Evolutionary conservation across 208 protist species (phyloP).

Genomic region (Leishmania turanica): DNA sequence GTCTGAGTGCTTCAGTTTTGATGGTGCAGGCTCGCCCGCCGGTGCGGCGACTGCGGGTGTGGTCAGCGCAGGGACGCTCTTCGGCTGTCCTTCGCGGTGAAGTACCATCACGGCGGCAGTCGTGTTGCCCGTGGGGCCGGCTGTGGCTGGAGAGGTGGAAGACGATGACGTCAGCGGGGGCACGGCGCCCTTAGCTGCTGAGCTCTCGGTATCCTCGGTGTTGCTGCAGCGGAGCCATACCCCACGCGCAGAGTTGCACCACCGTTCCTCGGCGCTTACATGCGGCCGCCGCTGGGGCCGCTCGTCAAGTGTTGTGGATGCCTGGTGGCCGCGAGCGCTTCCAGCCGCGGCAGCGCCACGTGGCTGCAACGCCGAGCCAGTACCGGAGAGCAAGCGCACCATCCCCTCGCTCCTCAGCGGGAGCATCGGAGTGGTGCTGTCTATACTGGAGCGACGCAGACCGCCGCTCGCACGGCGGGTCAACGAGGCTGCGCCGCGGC

Average conservation of each 20-base stretch:
- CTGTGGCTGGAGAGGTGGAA: background rate
- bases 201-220: background rate
- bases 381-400: conserved; percentile 1
- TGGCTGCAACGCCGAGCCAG: conserved; percentile 3
- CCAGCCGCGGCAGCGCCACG: background rate
- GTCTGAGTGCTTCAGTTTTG: background rate
- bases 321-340: background rate
- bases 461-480: conserved; percentile 6
- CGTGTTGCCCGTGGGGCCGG: background rate
- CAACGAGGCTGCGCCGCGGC: background rate
- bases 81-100: background rate
- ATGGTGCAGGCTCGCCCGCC: background rate
- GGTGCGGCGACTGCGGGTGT: background rate
- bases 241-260: conserved; percentile 22
- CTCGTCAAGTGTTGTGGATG: conserved; percentile 5
- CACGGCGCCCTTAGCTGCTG: background rate
- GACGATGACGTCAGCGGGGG: background rate
- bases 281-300: conserved; percentile 1
- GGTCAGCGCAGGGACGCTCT: background rate
- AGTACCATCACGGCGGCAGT: background rate
- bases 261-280: conserved; percentile 6
- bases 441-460: conserved; percentile 11
- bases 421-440: background rate
- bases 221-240: conserved; percentile 4
- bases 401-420: conserved; percentile 25